Percentiles rank a stretch among this genome's conserved stretches.
Conservation (phyloP, 345 rosid genomes). For the Brassica incana region DNA sequence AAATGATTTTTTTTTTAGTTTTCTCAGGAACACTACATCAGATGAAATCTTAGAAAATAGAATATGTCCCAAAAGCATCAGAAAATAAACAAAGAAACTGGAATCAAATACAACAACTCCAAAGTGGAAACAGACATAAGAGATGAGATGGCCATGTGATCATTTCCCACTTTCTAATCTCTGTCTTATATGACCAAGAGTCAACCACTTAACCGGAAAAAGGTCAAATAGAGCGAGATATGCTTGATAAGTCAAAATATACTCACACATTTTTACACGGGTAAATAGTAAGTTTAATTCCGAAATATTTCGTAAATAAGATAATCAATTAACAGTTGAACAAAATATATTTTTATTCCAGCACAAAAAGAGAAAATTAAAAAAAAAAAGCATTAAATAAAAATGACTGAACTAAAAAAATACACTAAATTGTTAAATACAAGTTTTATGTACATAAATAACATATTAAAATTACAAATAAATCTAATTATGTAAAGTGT, state of each 20-base stretch:
- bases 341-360: too few species aligned
- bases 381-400: too few species aligned
- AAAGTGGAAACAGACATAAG: conserved; percentile 33
- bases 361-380: too few species aligned
- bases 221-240: background rate
- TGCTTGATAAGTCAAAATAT: background rate
- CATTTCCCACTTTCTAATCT: conserved; percentile 21
- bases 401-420: too few species aligned
- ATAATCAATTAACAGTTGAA: too few species aligned
- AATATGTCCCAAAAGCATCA: conserved; percentile 12
- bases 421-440: too few species aligned
- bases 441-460: too few species aligned
- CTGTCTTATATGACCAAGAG: background rate
- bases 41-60: conserved; percentile 10
- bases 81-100: conserved; percentile 23
- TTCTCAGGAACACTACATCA: conserved; percentile 17
- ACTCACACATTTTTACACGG: background rate
- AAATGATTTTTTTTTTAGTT: background rate
- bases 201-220: conserved; percentile 16
- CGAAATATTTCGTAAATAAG: too few species aligned
- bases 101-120: conserved; percentile 34
- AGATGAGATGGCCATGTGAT: conserved; percentile 40
- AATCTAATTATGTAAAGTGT: background rate
- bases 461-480: too few species aligned
- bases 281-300: too few species aligned